Conservation (phyloP, 2,329 filamentous ascomycete genomes). For the Shiraia sp. region DNA sequence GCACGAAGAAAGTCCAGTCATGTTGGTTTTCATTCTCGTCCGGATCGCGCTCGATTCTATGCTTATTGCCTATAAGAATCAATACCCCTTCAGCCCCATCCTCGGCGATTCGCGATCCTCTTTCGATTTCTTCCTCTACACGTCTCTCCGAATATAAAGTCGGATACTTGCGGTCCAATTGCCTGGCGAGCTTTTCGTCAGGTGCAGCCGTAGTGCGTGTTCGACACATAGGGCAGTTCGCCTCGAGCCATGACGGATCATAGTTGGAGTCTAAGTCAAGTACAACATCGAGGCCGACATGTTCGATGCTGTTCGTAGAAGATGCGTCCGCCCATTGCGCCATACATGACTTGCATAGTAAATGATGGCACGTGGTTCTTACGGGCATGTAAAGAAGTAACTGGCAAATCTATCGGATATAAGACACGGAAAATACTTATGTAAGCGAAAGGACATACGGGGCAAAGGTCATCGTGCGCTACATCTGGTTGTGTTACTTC, state of each 20-base stretch:
- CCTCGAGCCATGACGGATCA: slow-evolving; percentile 38
- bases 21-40: slow-evolving; percentile 41
- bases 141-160: slow-evolving; percentile 40
- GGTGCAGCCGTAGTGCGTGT: slow-evolving; percentile 43
- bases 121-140: slow-evolving; percentile 37
- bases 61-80: slow-evolving; percentile 51
- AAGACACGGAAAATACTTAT: background rate
- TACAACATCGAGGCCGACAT: slow-evolving; percentile 44
- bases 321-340: slow-evolving; percentile 52
- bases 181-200: slow-evolving; percentile 26
- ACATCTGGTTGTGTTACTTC: slow-evolving; percentile 18
- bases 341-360: slow-evolving; percentile 52
- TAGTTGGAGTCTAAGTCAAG: slow-evolving; percentile 45
- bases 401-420: slow-evolving; percentile 45
- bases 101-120: slow-evolving; percentile 22
- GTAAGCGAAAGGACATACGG: slow-evolving; percentile 18
- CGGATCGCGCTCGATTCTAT: slow-evolving; percentile 32
- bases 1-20: slow-evolving; percentile 53
- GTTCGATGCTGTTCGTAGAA: slow-evolving; percentile 40
- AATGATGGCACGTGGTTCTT: slow-evolving; percentile 48
- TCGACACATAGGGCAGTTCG: slow-evolving; percentile 53
- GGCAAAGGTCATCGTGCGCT: slow-evolving; percentile 50
- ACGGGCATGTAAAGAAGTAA: slow-evolving; percentile 50
- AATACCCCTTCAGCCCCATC: slow-evolving; percentile 46
- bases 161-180: slow-evolving; percentile 43